A percentile compares a stretch with the other conserved stretches of the same genome.
These are phyloP conservation scores for Caryopteris hybrid DNA, from an alignment of 305 asterid species.

Conservation along the genomic window DNA sequence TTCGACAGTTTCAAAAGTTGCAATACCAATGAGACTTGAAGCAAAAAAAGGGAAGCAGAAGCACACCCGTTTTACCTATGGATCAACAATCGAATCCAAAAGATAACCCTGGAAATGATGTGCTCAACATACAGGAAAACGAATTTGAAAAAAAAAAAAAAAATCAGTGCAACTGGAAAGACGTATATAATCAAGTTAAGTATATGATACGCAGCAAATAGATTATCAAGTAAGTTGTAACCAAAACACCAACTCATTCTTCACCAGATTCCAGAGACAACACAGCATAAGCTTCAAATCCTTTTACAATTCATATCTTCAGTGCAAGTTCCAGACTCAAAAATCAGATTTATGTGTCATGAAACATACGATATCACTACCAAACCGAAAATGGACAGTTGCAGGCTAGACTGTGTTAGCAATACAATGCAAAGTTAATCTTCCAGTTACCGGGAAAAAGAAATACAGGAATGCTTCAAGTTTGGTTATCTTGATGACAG, in stretches of 20 bases:
- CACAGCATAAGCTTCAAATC: background rate
- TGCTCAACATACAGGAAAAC: background rate
- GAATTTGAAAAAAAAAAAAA: too few species aligned
- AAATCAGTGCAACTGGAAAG: too few species aligned
- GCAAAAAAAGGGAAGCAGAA: background rate
- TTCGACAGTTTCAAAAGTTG: background rate
- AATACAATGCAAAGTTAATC: constrained; percentile 21
- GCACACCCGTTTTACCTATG: background rate
- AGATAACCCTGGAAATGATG: background rate
- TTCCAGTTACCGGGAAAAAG: constrained; percentile 20
- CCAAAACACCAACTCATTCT: background rate
- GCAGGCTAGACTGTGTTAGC: constrained; percentile 16
- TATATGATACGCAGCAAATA: background rate
- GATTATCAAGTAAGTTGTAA: background rate
- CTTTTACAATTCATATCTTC: constrained; percentile 9
- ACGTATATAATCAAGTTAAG: background rate
- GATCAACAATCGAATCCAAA: background rate
- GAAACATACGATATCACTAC: constrained; percentile 5
- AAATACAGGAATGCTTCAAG: too few species aligned
- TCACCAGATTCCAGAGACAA: background rate
- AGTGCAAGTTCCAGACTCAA: constrained; percentile 13
- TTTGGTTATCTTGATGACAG: constrained; percentile 69
- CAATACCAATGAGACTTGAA: background rate
- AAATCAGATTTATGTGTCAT: constrained; percentile 10
- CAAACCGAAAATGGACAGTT: background rate